A percentile compares a stretch with the other conserved stretches of the same genome.
Conservation (phyloP, 202 grass and related monocot species). For the Thinopyrum obtusiflorum region DNA sequence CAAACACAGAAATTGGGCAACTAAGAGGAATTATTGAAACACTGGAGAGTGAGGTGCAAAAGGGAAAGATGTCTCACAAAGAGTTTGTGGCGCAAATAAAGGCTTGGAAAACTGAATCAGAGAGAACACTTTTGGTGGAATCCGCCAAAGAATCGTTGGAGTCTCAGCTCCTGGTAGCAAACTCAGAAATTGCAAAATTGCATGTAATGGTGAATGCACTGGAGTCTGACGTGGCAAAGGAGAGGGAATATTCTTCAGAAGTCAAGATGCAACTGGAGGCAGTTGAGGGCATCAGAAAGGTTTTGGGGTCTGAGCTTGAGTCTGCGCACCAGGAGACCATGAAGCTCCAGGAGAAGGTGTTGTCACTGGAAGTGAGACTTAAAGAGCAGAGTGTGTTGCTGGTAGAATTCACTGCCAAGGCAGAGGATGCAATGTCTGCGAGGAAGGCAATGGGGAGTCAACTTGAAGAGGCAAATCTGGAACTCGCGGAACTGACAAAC, state of each 20-base stretch:
- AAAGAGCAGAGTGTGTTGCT: constrained; percentile 70
- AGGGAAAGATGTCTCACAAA: constrained; percentile 22
- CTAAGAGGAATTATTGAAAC: constrained; percentile 40
- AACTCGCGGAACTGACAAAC: constrained; percentile 51
- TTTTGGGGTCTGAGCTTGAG: constrained; percentile 62
- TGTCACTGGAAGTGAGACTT: constrained; percentile 52
- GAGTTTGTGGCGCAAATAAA: constrained; percentile 44
- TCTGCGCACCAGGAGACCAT: constrained; percentile 35
- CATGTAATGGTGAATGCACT: constrained; percentile 26
- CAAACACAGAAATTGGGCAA: constrained; percentile 37
- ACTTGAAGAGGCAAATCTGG: constrained; percentile 62
- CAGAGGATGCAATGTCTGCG: constrained; percentile 41
- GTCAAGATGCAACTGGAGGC: constrained; percentile 52
- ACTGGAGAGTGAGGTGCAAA: constrained; percentile 34
- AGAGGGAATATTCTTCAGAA: constrained; percentile 46
- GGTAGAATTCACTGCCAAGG: constrained; percentile 50
- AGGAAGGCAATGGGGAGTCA: constrained; percentile 53
- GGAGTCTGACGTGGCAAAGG: constrained; percentile 39
- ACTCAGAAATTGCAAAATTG: constrained; percentile 36
- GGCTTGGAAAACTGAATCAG: constrained; percentile 35
- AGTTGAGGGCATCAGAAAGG: constrained; percentile 47
- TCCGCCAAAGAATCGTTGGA: constrained; percentile 49
- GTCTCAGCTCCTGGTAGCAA: constrained; percentile 27
- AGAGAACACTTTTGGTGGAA: constrained; percentile 22
- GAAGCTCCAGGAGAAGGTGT: constrained; percentile 53